Base-by-base conservation (phyloP, 768 basidiomycete genomes). In the Mrakia frigida region DNA sequence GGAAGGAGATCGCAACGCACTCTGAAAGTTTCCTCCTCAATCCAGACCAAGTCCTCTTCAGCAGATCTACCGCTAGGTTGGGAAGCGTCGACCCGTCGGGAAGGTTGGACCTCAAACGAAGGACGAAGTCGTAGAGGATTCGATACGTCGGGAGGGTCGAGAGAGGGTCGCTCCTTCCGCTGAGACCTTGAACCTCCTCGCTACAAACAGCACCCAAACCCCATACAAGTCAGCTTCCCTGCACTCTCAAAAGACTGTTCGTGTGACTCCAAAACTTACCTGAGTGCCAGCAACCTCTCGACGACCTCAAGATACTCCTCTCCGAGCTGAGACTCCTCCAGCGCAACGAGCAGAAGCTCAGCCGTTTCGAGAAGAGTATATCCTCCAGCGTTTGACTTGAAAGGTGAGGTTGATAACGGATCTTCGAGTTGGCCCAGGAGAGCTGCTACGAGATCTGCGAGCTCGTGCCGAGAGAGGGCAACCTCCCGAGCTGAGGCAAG, bases 391-490 rank as follows among this genome's bases (percentile, higher is more conserved):
- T n/a, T 11, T 41, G 56, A 6, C 39, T 53, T 33, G 68, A 41
- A 65, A 1, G 37, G 9, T 4, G 63, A 11, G 3, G 65, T 25
- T 6, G 25, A 46, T 5, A 39, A 43, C 11, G 61, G 61, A 11
- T 73, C 71, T 33, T 77, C 72, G 18, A 73, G 71, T 61, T 68
- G 39, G 5, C 31, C 52, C 7, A 77, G 53, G 25, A 77, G 61
- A 0, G 50, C 63, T 37, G 76, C 13, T 6, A 77, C 39, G 31
- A 77, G 76, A 61, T 77, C 76, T 9, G 70, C 31, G 35, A 77
- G 76, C 63, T 77, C 76, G 31, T 77, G 52, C 31, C 76, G 70
- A 1, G 56, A 71, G 39, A 77, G 70, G 14, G 76, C 72, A 25
- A 77, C 63, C 39, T 46, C 60, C 35, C 68, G 76, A 35, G 76